These are phyloP conservation scores for Xylaria sp. DNA, from an alignment of 495 filamentous ascomycete genomes.

Conservation along the genomic window DNA sequence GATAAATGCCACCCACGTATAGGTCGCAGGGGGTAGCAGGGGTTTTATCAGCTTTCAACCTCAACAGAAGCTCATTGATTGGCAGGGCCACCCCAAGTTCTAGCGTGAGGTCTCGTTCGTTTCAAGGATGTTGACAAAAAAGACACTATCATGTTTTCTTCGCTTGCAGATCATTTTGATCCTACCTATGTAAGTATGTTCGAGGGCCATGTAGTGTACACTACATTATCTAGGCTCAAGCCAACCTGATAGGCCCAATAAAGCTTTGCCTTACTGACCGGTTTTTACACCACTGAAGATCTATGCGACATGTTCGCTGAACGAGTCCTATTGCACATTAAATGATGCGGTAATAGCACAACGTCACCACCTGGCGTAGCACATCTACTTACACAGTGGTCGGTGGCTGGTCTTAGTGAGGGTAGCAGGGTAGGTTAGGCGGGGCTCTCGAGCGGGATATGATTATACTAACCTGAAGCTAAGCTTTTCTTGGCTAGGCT, in stretches of 20 bases:
- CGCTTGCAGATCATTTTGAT: not conserved
- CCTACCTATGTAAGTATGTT: no score
- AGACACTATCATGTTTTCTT: not conserved
- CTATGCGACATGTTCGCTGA: not conserved
- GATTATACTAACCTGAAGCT: not conserved
- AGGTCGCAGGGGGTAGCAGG: not conserved
- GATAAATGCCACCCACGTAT: not conserved
- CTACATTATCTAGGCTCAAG: not conserved
- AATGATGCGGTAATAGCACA: not conserved
- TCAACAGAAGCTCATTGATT: not conserved
- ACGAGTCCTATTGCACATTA: no score
- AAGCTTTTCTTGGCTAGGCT: not conserved
- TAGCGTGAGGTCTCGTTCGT: not conserved
- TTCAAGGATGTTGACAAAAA: constrained; percentile 24
- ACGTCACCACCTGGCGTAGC: no score
- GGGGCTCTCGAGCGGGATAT: not conserved
- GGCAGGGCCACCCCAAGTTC: not conserved
- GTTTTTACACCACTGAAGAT: not conserved
- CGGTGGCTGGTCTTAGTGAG: not conserved
- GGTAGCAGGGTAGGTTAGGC: not conserved
- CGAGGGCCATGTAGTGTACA: not conserved
- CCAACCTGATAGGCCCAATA: not conserved
- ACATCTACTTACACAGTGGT: no score
- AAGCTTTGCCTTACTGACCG: not conserved
- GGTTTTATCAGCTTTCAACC: not conserved